These are phyloP conservation scores for Bruguiera parviflora DNA, from an alignment of 345 rosid genomes.

Conservation along the genomic window DNA sequence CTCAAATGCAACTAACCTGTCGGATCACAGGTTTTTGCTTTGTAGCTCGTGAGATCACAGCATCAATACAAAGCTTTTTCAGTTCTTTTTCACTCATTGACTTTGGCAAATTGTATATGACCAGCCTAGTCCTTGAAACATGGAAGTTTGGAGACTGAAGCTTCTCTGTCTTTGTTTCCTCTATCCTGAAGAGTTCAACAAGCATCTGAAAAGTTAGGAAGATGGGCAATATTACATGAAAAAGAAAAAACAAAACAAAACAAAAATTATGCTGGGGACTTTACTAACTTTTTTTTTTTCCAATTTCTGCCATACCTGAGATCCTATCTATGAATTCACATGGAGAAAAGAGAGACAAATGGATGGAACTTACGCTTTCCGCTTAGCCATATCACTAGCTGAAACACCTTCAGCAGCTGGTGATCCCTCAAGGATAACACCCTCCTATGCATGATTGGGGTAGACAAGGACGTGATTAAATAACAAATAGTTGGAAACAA, in stretches of 20 bases:
- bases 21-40: constrained; percentile 77
- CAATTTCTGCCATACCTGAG: no score
- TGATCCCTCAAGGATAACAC: constrained; percentile 77
- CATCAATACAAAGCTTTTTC: constrained; percentile 60
- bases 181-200: constrained; percentile 50
- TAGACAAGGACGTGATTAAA: not conserved
- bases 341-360: not conserved
- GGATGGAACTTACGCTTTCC: constrained; percentile 44
- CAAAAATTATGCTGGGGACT: no score
- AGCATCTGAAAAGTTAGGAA: constrained; percentile 3
- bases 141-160: constrained; percentile 93
- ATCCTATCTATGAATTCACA: no score
- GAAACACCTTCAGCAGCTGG: constrained; percentile 91
- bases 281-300: no score
- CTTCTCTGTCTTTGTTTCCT: constrained; percentile 75
- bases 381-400: constrained; percentile 66
- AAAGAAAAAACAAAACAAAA: not conserved
- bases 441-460: constrained; percentile 56
- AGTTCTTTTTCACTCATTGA: constrained; percentile 66
- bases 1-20: constrained; percentile 51
- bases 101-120: constrained; percentile 82
- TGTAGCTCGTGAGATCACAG: constrained; percentile 83
- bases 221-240: not conserved
- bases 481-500: not conserved
- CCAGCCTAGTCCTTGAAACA: constrained; percentile 75